phyloP scores from a whole-genome alignment of 805 yeast species.

The Ogataea trehaloabstinens region DNA sequence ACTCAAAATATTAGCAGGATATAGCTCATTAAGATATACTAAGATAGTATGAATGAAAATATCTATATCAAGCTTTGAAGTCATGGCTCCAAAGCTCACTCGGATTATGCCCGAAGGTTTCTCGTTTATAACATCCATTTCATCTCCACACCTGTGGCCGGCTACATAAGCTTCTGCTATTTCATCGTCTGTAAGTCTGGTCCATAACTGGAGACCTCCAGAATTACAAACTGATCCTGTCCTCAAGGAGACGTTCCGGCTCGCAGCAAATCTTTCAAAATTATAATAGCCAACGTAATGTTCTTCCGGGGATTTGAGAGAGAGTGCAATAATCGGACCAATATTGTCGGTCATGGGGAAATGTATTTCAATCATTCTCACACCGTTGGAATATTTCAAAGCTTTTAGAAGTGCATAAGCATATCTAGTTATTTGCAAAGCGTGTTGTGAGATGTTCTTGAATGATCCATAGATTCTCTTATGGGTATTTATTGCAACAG shows the following conservation, averaged over 20 bases:
- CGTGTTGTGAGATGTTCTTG: constrained; percentile 28
- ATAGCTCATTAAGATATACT: constrained; percentile 26
- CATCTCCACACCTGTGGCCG: constrained; percentile 45
- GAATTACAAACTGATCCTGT: constrained; percentile 44
- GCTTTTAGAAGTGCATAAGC: constrained; percentile 20
- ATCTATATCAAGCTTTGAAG: constrained; percentile 33
- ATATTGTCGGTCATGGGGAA: constrained; percentile 10
- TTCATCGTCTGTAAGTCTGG: constrained; percentile 24
- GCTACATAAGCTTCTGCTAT: constrained; percentile 25
- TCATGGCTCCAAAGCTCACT: constrained; percentile 42
- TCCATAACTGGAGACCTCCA: constrained; percentile 35
- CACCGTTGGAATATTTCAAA: constrained; percentile 22
- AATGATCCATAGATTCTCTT: constrained; percentile 32
- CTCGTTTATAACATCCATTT: constrained; percentile 36
- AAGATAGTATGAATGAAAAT: constrained; percentile 24
- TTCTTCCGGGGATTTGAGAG: constrained; percentile 26
- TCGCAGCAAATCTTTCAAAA: constrained; percentile 33
- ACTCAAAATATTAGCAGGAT: no score
- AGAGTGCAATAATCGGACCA: constrained; percentile 43
- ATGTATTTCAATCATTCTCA: constrained; percentile 27
- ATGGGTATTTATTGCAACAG: constrained; percentile 35
- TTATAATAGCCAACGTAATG: constrained; percentile 37
- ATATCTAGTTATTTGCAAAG: constrained; percentile 24
- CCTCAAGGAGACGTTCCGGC: constrained; percentile 34
- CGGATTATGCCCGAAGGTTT: constrained; percentile 41